Base-by-base conservation (phyloP, 495 filamentous ascomycete species). In the Glutinoglossum americanum region DNA sequence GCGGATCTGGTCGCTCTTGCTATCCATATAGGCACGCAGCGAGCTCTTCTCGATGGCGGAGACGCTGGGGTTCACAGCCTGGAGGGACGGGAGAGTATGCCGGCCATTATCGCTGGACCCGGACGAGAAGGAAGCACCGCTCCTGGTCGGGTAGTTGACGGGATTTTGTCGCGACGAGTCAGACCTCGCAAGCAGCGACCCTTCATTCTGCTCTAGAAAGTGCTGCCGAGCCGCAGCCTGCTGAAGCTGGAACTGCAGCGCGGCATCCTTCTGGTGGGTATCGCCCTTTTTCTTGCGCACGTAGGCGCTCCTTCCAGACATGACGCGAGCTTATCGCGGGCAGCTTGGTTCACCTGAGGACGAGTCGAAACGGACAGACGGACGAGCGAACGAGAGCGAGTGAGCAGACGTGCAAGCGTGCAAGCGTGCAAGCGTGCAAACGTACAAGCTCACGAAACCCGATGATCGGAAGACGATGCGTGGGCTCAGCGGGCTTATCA, bases 1-100 rank as follows among this genome's bases (percentile, higher is more conserved):
- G 35, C 76, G 67, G 19, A 76, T 68, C 1, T 69, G 69, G 44
- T 74, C 71, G 59, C 74, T 77, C 61, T 72, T 75, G 67, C 73
- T 76, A 62, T 78, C 74, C 62, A 78, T 65, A 8, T 66, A 66
- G 53, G 67, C 71, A 33, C 74, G 66, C 51, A 76, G 47, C 27
- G 28, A 17, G 48, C 57, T 59, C 49, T 59, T 59, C 28, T 59
- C 56, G 21, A 59, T 59, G 53, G 21, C 21, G 13, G 44, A 23
- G 57, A 54, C 41, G 15, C 30, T 23, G 9, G 41, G 21, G 44
- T 51, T 48, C n/a, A 32, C 57, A 6, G 47, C n/a, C n/a, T 41
- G 21, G 23, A 55, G 23, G 1, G 47, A 25, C 47, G 47, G 47
- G 9, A 51, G 47, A 7, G 47, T 13, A 13, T 51, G 47, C 10